Base-by-base conservation (phyloP, 2,329 filamentous ascomycete genomes). In the Ilyonectria robusta region DNA sequence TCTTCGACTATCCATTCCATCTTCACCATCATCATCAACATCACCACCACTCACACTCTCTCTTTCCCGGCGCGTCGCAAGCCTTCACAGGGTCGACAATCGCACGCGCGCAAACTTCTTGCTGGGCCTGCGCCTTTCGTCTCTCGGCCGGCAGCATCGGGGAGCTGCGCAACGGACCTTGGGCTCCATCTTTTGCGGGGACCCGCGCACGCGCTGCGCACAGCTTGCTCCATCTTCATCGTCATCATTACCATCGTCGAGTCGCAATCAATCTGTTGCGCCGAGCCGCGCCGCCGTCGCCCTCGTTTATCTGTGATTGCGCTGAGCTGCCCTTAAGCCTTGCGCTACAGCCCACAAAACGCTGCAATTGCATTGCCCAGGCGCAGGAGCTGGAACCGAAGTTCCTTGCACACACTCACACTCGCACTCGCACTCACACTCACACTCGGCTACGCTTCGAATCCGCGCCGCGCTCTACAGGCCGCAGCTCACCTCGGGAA, bases 131-230 rank as follows among this genome's bases (percentile, higher is more conserved):
- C 51, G 44, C 46, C 42, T 58, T 42, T 26, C 33, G 19, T 47
- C 31, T 44, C 48, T 15, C 55, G 29, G 62, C 51, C 62, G 62
- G 62, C 57, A 65, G 57, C 62, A 46, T 65, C 62, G 62, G 62
- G 50, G 17, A 54, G 42, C 55, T 60, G 50, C 56, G 62, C 62
- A 65, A 65, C 62, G 62, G 62, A 5, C 26, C 51, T 42, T 46
- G 31, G 57, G 42, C 33, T 60, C 62, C 56, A 65, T 65, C 44
- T 46, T 60, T 65, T 59, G 62, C 56, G 62, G 62, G 62, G 62
- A 65, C 62, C 35, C 48, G 50, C 56, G 50, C 48, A 44, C 50
- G 56, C 62, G 42, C 42, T 51, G 42, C 50, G 35, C 56, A 23
- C 56, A 44, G 33, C 44, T 48, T 56, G 21, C 31, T 47, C 42